Percentiles rank a stretch among this genome's conserved stretches.
Conservation (phyloP, 2,329 filamentous ascomycete genomes). For the Fusarium sp. region DNA sequence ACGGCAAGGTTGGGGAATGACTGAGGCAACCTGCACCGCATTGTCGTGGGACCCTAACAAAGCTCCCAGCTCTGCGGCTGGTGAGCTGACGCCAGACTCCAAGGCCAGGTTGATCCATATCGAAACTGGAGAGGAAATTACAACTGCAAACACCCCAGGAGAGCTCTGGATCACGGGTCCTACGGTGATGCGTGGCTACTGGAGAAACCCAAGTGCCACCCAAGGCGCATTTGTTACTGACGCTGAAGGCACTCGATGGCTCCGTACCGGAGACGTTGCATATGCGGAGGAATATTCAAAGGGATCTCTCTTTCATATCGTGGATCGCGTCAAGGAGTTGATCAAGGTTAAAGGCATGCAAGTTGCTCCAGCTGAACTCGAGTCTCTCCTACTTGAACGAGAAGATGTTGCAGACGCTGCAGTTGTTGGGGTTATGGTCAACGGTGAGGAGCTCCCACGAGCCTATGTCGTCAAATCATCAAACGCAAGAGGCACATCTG, state of each 20-base stretch:
- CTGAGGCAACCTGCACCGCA: conserved; percentile 78
- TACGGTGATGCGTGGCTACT: conserved; percentile 80
- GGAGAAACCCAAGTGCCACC: conserved; percentile 75
- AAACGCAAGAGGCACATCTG: conserved; percentile 27
- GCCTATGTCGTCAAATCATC: conserved; percentile 65
- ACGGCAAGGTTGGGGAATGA: conserved; percentile 88
- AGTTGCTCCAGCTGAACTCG: conserved; percentile 64
- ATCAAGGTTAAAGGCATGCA: conserved; percentile 70
- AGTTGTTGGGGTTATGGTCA: conserved; percentile 67
- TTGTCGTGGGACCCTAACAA: conserved; percentile 74
- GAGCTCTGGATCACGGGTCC: conserved; percentile 80
- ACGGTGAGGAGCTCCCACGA: conserved; percentile 67
- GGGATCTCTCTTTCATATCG: conserved; percentile 68
- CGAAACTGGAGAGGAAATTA: conserved; percentile 62
- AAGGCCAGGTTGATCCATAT: conserved; percentile 72
- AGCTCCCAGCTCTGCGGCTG: conserved; percentile 38
- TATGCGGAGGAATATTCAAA: conserved; percentile 68
- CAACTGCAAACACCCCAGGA: conserved; percentile 63
- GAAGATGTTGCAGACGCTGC: conserved; percentile 67
- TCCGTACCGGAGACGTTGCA: conserved; percentile 79
- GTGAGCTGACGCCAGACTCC: conserved; percentile 50
- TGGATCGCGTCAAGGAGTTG: conserved; percentile 76
- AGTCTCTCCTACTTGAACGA: conserved; percentile 50
- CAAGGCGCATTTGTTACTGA: conserved; percentile 61
- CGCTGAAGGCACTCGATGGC: conserved; percentile 66